These are phyloP conservation scores for Oryza officinalis DNA, from an alignment of 176 grass and related monocot genomes.

Conservation along the genomic window DNA sequence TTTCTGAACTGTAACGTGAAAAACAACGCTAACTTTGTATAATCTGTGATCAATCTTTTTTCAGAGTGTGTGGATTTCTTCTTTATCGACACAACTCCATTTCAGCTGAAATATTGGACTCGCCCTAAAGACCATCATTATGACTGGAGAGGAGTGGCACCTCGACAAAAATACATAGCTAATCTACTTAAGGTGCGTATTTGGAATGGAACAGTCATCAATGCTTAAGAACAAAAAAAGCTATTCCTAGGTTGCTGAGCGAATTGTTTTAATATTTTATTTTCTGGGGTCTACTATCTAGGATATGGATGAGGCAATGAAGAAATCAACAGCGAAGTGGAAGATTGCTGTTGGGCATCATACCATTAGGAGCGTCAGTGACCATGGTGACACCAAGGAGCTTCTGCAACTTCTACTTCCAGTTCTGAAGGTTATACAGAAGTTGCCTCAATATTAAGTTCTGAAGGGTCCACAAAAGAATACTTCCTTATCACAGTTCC, in stretches of 20 bases:
- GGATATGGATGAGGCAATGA: slow-evolving; percentile 73
- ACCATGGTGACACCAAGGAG: slow-evolving; percentile 82
- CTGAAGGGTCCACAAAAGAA: not conserved
- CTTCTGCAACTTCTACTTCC: slow-evolving; percentile 75
- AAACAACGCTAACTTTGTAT: not conserved
- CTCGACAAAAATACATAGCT: slow-evolving; percentile 61
- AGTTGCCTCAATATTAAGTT: slow-evolving; percentile 1
- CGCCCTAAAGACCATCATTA: slow-evolving; percentile 51
- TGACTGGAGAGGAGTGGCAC: slow-evolving; percentile 77
- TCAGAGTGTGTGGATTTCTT: slow-evolving; percentile 86
- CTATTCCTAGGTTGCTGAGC: not conserved
- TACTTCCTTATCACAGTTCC: not conserved
- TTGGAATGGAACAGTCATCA: not conserved
- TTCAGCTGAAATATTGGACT: slow-evolving; percentile 73
- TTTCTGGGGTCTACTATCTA: slow-evolving; percentile 28
- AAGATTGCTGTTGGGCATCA: slow-evolving; percentile 89
- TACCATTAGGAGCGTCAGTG: slow-evolving; percentile 76
- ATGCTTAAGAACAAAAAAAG: not conserved
- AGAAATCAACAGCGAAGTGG: slow-evolving; percentile 74
- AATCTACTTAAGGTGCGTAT: slow-evolving; percentile 61
- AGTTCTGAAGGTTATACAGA: slow-evolving; percentile 60
- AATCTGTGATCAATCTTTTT: not conserved
- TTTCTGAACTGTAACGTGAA: not conserved
- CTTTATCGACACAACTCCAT: slow-evolving; percentile 77
- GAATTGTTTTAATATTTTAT: not conserved